Evolutionary conservation across 768 basidiomycete species (phyloP).

Genomic region (Rickenella mellea): DNA sequence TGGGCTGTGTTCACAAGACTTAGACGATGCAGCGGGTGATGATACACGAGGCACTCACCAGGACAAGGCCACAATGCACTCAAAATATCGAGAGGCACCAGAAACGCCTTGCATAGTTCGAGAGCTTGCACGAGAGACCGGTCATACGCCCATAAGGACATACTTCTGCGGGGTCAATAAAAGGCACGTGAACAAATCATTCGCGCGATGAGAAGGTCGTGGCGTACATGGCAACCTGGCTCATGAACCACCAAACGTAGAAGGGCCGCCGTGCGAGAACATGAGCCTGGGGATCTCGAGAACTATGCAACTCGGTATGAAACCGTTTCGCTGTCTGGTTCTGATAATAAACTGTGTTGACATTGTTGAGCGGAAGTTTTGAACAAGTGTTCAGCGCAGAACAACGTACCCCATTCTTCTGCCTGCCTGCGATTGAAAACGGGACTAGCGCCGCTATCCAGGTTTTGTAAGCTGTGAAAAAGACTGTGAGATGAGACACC

Average conservation of each 20-base stretch:
- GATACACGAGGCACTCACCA: conserved; percentile 21
- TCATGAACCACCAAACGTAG: conserved; percentile 63
- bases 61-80: conserved; percentile 61
- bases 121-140: conserved; percentile 46
- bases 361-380: not conserved
- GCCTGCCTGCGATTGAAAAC: conserved; percentile 64
- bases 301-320: conserved; percentile 40
- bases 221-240: conserved; percentile 55
- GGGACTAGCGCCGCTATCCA: conserved; percentile 35
- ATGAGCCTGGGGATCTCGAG: conserved; percentile 41
- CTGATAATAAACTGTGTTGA: conserved; percentile 52
- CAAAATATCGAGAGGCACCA: conserved; percentile 55
- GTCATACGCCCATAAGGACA: conserved; percentile 60
- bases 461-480: conserved; percentile 39
- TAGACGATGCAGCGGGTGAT: not conserved
- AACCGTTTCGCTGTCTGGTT: conserved; percentile 55
- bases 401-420: conserved; percentile 67
- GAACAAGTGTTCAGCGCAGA: not conserved
- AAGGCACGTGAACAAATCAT: conserved; percentile 11
- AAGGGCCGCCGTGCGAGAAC: conserved; percentile 60
- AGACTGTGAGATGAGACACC: conserved; percentile 9
- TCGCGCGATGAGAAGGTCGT: conserved; percentile 7
- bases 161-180: conserved; percentile 32
- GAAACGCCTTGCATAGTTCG: conserved; percentile 55
- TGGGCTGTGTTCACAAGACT: conserved; percentile 25